phyloP scores from a whole-genome alignment of 352 stramenopile species.

The Globisporangium spiculum region DNA sequence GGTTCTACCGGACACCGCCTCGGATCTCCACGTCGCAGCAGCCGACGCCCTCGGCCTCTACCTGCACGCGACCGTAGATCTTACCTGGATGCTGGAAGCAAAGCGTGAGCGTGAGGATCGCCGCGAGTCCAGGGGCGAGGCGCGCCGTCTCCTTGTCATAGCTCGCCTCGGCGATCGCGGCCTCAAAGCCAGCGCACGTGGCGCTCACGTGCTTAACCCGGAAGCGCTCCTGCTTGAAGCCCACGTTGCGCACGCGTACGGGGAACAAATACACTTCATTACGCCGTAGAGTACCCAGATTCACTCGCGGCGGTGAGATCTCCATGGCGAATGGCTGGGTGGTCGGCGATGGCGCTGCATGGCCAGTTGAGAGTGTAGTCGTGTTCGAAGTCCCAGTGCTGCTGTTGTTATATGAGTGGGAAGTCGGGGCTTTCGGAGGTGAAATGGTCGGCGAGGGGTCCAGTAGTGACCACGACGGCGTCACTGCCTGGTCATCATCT shows the following conservation, averaged over 20 bases:
- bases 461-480: not conserved
- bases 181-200: constrained; percentile 35
- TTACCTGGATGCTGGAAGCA: constrained; percentile 56
- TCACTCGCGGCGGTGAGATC: constrained; percentile 43
- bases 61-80: constrained; percentile 34
- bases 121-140: constrained; percentile 51
- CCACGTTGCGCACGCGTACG: constrained; percentile 64
- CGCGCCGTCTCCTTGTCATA: constrained; percentile 62
- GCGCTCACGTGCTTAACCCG: constrained; percentile 48
- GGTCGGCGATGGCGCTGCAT: constrained; percentile 21
- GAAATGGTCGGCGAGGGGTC: not conserved
- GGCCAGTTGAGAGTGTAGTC: not conserved
- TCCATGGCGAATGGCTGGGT: constrained; percentile 56
- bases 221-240: constrained; percentile 62
- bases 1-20: constrained; percentile 37
- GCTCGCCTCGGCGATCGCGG: constrained; percentile 42
- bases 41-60: constrained; percentile 57
- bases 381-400: not conserved
- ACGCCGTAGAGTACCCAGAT: constrained; percentile 31
- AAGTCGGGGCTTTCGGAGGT: not conserved
- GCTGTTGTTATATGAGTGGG: not conserved
- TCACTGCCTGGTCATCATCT: not conserved
- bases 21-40: constrained; percentile 47
- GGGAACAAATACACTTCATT: constrained; percentile 69
- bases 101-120: constrained; percentile 57